Percentiles rank a stretch among this genome's conserved stretches.
These are phyloP conservation scores for Exsudoporus frostii DNA, from an alignment of 768 basidiomycete species.

Conservation along the genomic window DNA sequence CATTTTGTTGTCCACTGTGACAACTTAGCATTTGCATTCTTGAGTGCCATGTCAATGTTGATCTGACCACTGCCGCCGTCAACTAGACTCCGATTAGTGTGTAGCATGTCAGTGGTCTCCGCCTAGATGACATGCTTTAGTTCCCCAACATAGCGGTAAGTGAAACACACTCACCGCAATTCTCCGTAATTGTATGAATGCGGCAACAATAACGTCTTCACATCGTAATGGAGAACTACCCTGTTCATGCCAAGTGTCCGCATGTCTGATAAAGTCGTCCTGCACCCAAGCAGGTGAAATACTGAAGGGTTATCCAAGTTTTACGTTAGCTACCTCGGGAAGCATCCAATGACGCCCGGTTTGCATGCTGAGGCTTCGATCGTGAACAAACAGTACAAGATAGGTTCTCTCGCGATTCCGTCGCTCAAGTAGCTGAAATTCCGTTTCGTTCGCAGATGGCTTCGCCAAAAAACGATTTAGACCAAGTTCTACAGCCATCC, in stretches of 20 bases:
- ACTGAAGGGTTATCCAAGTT: slow-evolving; percentile 1
- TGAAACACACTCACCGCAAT: slow-evolving; percentile 59
- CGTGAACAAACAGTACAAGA: slow-evolving; percentile 82
- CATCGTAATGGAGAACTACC: slow-evolving; percentile 53
- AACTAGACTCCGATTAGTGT: slow-evolving; percentile 45
- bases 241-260: slow-evolving; percentile 67
- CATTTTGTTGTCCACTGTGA: slow-evolving; percentile 71
- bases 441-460: slow-evolving; percentile 58
- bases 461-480: slow-evolving; percentile 65
- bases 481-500: slow-evolving; percentile 83
- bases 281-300: slow-evolving; percentile 18
- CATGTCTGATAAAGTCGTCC: slow-evolving; percentile 72
- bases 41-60: slow-evolving; percentile 69
- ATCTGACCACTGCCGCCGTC: slow-evolving; percentile 54
- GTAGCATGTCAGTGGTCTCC: slow-evolving; percentile 76
- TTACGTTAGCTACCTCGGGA: slow-evolving; percentile 48
- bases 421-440: slow-evolving; percentile 66
- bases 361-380: slow-evolving; percentile 82
- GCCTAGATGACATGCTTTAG: slow-evolving; percentile 41
- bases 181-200: slow-evolving; percentile 73
- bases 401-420: slow-evolving; percentile 85
- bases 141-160: neutral
- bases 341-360: slow-evolving; percentile 89
- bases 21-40: slow-evolving; percentile 69
- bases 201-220: slow-evolving; percentile 78